Evolutionary conservation across 345 rosid genomes (phyloP).

Genomic region (Viola odorata): DNA sequence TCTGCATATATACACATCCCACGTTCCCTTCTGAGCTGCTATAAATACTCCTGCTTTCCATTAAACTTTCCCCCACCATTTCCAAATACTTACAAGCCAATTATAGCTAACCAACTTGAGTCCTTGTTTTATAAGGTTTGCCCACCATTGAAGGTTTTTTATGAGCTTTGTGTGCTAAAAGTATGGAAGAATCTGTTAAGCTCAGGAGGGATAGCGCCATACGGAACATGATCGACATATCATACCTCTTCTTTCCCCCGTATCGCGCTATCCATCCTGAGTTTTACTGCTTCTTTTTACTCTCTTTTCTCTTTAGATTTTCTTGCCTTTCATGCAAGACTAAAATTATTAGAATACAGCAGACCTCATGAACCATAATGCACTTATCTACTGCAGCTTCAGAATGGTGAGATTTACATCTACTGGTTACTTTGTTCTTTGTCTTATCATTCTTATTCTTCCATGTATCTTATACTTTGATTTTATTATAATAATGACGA

Average conservation of each 20-base stretch:
- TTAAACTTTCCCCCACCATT: background rate
- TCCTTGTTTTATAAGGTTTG: too few species aligned
- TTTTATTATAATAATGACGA: too few species aligned
- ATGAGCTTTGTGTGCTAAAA: background rate
- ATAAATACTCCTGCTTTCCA: conserved; percentile 23
- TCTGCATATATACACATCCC: conserved; percentile 11
- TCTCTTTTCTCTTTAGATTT: background rate
- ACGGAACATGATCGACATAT: background rate
- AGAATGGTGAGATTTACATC: too few species aligned
- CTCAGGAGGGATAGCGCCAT: conserved; percentile 93
- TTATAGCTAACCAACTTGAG: background rate
- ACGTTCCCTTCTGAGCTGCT: conserved; percentile 20
- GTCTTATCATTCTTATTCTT: too few species aligned
- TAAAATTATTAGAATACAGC: too few species aligned
- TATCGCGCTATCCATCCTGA: conserved; percentile 80
- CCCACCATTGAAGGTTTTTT: too few species aligned
- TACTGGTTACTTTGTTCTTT: too few species aligned
- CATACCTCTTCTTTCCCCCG: background rate
- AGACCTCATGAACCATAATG: too few species aligned
- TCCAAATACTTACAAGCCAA: background rate
- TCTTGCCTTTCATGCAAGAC: background rate
- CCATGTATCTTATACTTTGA: too few species aligned
- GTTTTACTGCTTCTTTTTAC: conserved; percentile 60
- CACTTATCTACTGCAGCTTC: too few species aligned
- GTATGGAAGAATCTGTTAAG: conserved; percentile 62